Evolutionary conservation across 768 basidiomycete species (phyloP).

Genomic region (Mycena leptocephala): DNA sequence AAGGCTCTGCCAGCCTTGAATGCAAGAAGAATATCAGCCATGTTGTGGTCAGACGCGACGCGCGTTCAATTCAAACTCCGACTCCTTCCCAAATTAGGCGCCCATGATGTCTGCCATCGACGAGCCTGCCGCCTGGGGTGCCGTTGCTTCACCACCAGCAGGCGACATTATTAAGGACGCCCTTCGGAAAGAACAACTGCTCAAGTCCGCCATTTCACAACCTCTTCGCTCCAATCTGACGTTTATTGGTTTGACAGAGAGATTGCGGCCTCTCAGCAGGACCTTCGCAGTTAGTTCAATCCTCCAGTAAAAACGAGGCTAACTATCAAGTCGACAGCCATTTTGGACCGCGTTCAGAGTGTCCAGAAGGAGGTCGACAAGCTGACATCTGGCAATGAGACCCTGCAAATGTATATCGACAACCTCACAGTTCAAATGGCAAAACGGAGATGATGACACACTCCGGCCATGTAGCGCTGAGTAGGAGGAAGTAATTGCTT

Average conservation of each 20-base stretch:
- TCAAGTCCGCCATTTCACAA: constrained; percentile 71
- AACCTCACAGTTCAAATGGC: constrained; percentile 92
- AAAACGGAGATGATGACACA: constrained; percentile 70
- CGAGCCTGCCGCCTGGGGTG: constrained; percentile 68
- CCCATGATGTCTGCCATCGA: constrained; percentile 42
- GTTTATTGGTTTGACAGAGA: constrained; percentile 65
- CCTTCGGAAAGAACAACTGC: constrained; percentile 81
- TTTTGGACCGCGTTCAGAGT: constrained; percentile 76
- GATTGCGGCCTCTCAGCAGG: constrained; percentile 82
- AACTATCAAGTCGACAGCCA: constrained; percentile 58
- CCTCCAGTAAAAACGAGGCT: background rate
- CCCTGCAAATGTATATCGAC: constrained; percentile 91
- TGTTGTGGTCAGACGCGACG: constrained; percentile 56
- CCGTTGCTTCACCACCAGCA: constrained; percentile 53
- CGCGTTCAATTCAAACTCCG: constrained; percentile 57
- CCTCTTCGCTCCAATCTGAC: background rate
- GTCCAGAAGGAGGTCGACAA: constrained; percentile 89
- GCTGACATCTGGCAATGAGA: constrained; percentile 84
- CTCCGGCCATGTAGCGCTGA: background rate
- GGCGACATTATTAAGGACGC: constrained; percentile 84
- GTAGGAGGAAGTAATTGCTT: background rate
- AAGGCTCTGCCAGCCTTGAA: constrained; percentile 86
- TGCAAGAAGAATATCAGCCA: constrained; percentile 64
- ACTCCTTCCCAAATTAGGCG: constrained; percentile 6
- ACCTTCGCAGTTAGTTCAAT: constrained; percentile 74